Evolutionary conservation across 176 grass and related monocot species (phyloP), one percentile per base, ranked within the genome.

Genomic region (Lolium multiflorum): DNA sequence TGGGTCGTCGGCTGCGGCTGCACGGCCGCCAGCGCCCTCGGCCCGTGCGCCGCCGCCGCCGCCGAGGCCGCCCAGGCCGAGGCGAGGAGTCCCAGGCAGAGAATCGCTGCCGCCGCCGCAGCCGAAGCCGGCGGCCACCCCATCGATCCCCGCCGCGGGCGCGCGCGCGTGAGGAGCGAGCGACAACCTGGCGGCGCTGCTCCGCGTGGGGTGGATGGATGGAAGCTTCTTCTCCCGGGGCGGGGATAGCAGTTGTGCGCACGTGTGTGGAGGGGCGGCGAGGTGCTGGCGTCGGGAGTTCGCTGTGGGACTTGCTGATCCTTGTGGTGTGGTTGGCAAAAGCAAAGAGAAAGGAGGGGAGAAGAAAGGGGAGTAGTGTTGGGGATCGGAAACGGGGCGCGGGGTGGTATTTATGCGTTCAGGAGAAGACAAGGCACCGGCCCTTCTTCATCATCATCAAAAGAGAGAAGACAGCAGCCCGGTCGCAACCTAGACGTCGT

Each of bases 341-440:
- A 67, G 82, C 67, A 3, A 13, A 16, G 6, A 4, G 12, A 62
- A 24, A 41, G 39, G 2, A 39, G 3, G 38, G 38, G 38, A 39
- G 38, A 39, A 39, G 38, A 39, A 39, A 39, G n/a, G 2, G 2
- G 28, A 2, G 28, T 35, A 35, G 31, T 35, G 31, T 35, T 2
- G 2, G 31, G 71, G 7, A 52, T 20, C 61, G 0, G 51, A 75
- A 74, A 21, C 38, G 74, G 58, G 24, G 38, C 75, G 67, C 75
- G 67, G 75, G 1, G 67, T 59, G 59, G 59, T 87, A 81, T 84
- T 87, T 91, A 87, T 70, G 89, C 3, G 68, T 22, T 84, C 0
- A 0, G 49, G 58, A 17, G 61, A 10, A 56, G 15, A 59, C 41
- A 35, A 35, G 31, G 2, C 31, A 35, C 31, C 31, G 31, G 31